phyloP scores from a whole-genome alignment of 192 early-diverging fungal species.

The Entomortierella beljakovae region DNA sequence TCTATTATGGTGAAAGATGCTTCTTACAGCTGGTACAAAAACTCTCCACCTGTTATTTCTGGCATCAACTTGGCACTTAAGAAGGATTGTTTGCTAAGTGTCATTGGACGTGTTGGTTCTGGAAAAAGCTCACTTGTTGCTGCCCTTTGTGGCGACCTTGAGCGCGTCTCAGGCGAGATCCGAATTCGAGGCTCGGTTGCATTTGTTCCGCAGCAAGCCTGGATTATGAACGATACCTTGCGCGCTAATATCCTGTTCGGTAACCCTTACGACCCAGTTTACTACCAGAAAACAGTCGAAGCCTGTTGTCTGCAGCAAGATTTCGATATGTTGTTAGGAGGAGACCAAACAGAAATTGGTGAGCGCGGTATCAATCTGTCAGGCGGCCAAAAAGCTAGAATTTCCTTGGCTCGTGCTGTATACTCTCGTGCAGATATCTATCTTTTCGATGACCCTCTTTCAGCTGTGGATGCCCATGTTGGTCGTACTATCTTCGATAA shows the following conservation, averaged over 20 bases:
- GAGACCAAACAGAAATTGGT: conserved; percentile 94
- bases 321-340: conserved; percentile 83
- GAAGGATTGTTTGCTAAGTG: conserved; percentile 41
- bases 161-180: conserved; percentile 71
- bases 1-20: conserved; percentile 31
- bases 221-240: conserved; percentile 96
- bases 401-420: conserved; percentile 78
- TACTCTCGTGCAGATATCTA: conserved; percentile 86
- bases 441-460: conserved; percentile 65
- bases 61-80: conserved; percentile 34
- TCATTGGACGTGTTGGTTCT: conserved; percentile 57
- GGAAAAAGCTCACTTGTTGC: conserved; percentile 66
- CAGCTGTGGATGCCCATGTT: conserved; percentile 75
- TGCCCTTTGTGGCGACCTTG: conserved; percentile 88
- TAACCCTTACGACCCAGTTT: conserved; percentile 70
- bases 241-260: conserved; percentile 96
- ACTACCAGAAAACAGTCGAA: conserved; percentile 66
- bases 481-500: conserved; percentile 81
- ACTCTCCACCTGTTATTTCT: conserved; percentile 32
- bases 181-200: conserved; percentile 73
- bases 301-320: conserved; percentile 90
- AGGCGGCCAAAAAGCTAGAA: conserved; percentile 92
- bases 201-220: conserved; percentile 75
- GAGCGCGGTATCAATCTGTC: conserved; percentile 92
- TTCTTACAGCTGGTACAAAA: conserved; percentile 47